These are phyloP conservation scores for Diatrype stigma DNA, from an alignment of 2,329 filamentous ascomycete species.

Conservation along the genomic window DNA sequence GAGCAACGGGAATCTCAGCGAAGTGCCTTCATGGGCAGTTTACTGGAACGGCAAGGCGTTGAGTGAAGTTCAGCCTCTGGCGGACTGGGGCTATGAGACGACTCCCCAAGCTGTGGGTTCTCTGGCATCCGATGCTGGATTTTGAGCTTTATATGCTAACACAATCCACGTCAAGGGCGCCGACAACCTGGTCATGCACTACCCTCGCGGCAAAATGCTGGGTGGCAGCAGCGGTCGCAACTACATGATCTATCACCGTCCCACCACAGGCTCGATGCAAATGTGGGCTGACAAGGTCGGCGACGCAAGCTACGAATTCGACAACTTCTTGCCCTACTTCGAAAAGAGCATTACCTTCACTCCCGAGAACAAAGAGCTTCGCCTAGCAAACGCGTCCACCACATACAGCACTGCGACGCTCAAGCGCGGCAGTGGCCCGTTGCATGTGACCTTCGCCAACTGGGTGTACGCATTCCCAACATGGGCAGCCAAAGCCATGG, in stretches of 20 bases:
- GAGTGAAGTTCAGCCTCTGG: slow-evolving; percentile 8
- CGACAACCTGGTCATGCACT: slow-evolving; percentile 10
- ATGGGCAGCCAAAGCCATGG: slow-evolving; percentile 31
- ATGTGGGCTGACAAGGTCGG: slow-evolving; percentile 13
- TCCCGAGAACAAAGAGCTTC: slow-evolving; percentile 11
- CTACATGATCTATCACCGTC: slow-evolving; percentile 19
- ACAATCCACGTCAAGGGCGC: slow-evolving; percentile 10
- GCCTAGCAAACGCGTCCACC: slow-evolving; percentile 15
- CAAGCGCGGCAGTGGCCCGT: slow-evolving; percentile 23
- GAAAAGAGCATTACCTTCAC: slow-evolving; percentile 28
- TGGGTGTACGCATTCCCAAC: slow-evolving; percentile 32
- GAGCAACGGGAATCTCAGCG: slow-evolving; percentile 16
- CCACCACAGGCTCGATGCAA: slow-evolving; percentile 1
- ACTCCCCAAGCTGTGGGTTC: slow-evolving; percentile 14
- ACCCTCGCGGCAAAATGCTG: slow-evolving; percentile 20
- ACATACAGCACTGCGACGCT: slow-evolving; percentile 23
- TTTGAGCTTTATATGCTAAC: slow-evolving; percentile 16
- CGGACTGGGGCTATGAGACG: slow-evolving; percentile 23
- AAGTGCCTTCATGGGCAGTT: slow-evolving; percentile 12
- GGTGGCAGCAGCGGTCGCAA: slow-evolving; percentile 19
- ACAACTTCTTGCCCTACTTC: slow-evolving; percentile 10
- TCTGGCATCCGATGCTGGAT: slow-evolving; percentile 1
- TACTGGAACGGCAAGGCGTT: slow-evolving; percentile 1
- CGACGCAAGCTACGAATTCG: slow-evolving; percentile 11
- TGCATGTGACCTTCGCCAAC: slow-evolving; percentile 36